Base-by-base conservation (phyloP, 768 basidiomycete species). In the Suillus lakei region DNA sequence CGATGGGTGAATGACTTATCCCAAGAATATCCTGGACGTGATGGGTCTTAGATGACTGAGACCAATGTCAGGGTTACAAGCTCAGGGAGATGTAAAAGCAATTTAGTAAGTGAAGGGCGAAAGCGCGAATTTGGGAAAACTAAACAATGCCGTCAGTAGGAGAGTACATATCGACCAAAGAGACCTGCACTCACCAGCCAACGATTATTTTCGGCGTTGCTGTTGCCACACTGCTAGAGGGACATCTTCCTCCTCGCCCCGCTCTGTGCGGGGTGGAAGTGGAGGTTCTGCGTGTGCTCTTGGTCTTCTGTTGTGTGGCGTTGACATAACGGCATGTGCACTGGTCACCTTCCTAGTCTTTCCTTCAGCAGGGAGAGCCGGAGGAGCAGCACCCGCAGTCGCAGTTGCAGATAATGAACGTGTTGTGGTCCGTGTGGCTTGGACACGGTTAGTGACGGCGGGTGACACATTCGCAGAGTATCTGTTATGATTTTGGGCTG, bases 211-310 rank as follows among this genome's bases (percentile, higher is more conserved):
- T 59, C 88, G 82, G 70, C 86, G 88, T 72, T 89, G 91, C 72
- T 90, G 91, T 75, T 93, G 91, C 83, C 88, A 93, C 63, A 92
- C 76, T 23, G 93, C 91, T 56, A 95, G 80, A 23, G 92, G 92
- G 44, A 92, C 79, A 72, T 94, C 92, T 73, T 94, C 92, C 71
- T 93, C 92, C 72, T 92, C 91, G 32, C 77, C 68, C 58, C 73
- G 76, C 15, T 72, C 64, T 48, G 70, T 78, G 23, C 72, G 77
- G 55, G 73, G 32, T 74, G 70, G 43, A 69, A 71, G n/a, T 38
- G 70, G 44, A 26, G 70, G 64, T n/a, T 77, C 74, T 61, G 84
- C 81, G 60, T 80, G 78, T 34, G 80, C 79, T 70, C 80, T 80
- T 46, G 82, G 82, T 67, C 82, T 80, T 65, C 76, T 79, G 62